These are phyloP conservation scores for Scedosporium aurantiacum DNA, from an alignment of 2,329 filamentous ascomycete genomes.

Conservation along the genomic window DNA sequence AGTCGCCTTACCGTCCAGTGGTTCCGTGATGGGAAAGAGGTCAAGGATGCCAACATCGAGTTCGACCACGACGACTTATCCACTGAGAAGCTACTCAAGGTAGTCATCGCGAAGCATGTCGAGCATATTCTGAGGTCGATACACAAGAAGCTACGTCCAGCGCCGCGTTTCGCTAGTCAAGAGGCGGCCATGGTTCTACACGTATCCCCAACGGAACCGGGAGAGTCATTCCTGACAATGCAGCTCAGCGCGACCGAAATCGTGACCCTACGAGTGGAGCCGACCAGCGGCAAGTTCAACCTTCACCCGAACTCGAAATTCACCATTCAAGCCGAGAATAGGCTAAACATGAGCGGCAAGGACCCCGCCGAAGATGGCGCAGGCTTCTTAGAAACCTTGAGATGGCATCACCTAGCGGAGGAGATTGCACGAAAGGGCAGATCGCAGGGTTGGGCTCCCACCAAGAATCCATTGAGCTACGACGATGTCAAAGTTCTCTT, in stretches of 20 bases:
- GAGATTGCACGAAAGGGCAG: conserved; percentile 49
- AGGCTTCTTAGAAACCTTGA: conserved; percentile 45
- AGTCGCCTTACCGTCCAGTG: conserved; percentile 59
- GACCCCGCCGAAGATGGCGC: conserved; percentile 48
- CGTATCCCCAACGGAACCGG: conserved; percentile 50
- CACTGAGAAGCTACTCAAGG: conserved; percentile 61
- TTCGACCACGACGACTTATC: conserved; percentile 60
- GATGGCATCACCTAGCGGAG: conserved; percentile 50
- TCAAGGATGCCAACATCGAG: conserved; percentile 53
- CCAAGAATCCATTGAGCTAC: conserved; percentile 34
- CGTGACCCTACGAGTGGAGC: conserved; percentile 52
- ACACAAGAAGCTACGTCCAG: conserved; percentile 45
- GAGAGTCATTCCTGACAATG: conserved; percentile 55
- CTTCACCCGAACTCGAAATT: conserved; percentile 53
- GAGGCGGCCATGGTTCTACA: conserved; percentile 47
- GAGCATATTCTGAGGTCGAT: conserved; percentile 60
- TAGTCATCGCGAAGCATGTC: conserved; percentile 65
- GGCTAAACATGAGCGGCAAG: conserved; percentile 47
- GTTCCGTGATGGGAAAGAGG: conserved; percentile 73
- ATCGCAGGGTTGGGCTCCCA: conserved; percentile 52
- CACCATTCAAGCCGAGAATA: conserved; percentile 47
- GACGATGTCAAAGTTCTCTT: conserved; percentile 49
- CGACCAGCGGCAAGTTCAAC: conserved; percentile 65
- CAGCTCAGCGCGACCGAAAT: conserved; percentile 35
- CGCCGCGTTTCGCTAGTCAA: conserved; percentile 49